These are phyloP conservation scores for Botrytis elliptica DNA, from an alignment of 2,329 filamentous ascomycete genomes.

Conservation along the genomic window DNA sequence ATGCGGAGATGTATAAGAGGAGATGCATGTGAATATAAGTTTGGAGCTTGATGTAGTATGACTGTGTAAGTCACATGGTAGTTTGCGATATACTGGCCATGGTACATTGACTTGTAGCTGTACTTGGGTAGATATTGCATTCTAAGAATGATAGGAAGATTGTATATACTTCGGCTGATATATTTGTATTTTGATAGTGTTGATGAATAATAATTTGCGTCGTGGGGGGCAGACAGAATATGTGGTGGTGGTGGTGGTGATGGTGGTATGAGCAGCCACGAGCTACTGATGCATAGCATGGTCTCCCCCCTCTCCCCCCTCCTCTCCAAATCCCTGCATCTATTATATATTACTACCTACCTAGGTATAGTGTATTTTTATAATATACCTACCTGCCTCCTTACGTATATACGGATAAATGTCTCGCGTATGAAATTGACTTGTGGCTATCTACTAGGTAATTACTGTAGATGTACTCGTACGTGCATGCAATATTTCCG, in stretches of 20 bases:
- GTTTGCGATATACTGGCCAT: background rate
- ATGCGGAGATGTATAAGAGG: background rate
- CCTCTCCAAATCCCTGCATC: background rate
- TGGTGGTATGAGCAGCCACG: background rate
- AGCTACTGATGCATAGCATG: constrained; percentile 4
- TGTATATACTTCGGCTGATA: background rate
- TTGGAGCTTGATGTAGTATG: background rate
- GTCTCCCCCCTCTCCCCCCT: background rate
- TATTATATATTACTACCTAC: background rate
- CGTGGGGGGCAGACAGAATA: background rate
- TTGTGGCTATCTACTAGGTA: background rate
- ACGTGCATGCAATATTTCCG: background rate
- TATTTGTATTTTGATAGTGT: background rate
- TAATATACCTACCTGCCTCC: background rate
- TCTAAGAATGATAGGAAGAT: background rate
- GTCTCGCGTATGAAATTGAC: background rate
- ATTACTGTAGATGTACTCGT: background rate
- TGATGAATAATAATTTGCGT: background rate
- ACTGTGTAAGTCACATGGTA: background rate
- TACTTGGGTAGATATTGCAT: background rate
- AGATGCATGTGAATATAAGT: background rate
- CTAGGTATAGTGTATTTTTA: background rate
- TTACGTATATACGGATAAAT: background rate
- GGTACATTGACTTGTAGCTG: background rate
- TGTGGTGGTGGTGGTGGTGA: background rate